phyloP scores from a whole-genome alignment of 192 early-diverging fungal species.

The Funneliformis mosseae region DNA sequence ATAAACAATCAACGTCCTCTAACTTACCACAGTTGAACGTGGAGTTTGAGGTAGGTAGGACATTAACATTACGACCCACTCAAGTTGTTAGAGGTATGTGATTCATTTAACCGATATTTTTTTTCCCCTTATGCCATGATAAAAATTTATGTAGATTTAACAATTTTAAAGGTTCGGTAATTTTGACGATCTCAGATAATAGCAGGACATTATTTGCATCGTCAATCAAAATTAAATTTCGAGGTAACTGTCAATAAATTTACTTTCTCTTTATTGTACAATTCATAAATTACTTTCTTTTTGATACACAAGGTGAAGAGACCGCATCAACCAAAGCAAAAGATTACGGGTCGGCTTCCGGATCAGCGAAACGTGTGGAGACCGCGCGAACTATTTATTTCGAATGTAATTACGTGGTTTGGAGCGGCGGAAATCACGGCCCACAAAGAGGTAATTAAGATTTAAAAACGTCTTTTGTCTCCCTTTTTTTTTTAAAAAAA shows the following conservation, averaged over 20 bases:
- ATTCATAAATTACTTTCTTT: background rate
- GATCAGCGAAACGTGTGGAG: background rate
- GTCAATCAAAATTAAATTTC: slow-evolving; percentile 9
- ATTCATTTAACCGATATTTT: background rate
- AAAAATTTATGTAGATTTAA: background rate
- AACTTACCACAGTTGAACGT: background rate
- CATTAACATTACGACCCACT: slow-evolving; percentile 2
- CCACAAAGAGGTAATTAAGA: background rate
- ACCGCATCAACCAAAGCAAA: background rate
- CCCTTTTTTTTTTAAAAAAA: too few species aligned
- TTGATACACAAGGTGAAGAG: slow-evolving; percentile 2
- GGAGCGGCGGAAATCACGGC: background rate
- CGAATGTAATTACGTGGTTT: background rate
- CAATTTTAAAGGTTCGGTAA: background rate
- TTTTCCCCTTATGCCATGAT: background rate
- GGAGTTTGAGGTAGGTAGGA: slow-evolving; percentile 21
- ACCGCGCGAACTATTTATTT: slow-evolving; percentile 15
- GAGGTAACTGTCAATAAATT: background rate
- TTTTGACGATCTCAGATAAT: background rate
- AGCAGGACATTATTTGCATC: background rate
- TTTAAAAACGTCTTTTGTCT: background rate
- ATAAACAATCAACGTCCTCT: background rate
- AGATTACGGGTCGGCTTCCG: background rate
- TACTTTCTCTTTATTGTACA: background rate
- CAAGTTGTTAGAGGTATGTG: slow-evolving; percentile 23